phyloP scores from a whole-genome alignment of 2,329 filamentous ascomycete species.

The Escovopsis sp. region DNA sequence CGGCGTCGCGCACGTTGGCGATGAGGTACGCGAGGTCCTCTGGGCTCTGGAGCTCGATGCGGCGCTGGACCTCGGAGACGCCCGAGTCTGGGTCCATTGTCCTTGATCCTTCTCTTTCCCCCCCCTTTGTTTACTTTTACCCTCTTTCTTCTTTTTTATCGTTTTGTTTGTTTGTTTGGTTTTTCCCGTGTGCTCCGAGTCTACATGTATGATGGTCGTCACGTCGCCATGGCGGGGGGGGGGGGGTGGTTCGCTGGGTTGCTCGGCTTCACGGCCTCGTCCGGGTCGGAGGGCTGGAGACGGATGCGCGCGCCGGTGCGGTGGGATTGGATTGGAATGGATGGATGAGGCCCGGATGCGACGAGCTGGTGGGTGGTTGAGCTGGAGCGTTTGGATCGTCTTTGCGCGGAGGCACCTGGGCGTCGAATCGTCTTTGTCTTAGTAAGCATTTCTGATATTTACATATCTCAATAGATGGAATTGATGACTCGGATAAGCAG shows the following conservation, averaged over 20 bases:
- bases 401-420: too few species aligned
- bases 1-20: constrained; percentile 52
- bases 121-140: neutral
- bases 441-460: too few species aligned
- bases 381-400: neutral
- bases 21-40: constrained; percentile 60
- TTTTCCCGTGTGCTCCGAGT: neutral
- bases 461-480: too few species aligned
- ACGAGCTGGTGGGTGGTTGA: neutral
- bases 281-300: too few species aligned
- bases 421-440: too few species aligned
- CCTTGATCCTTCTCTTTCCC: neutral
- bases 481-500: too few species aligned
- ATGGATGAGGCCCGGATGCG: neutral
- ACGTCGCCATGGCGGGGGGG: neutral
- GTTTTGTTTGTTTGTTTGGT: neutral
- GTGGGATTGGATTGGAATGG: constrained; percentile 7
- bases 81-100: constrained; percentile 22
- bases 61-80: constrained; percentile 41
- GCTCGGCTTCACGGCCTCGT: too few species aligned
- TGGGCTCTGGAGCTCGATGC: constrained; percentile 66
- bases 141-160: neutral
- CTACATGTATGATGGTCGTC: neutral
- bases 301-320: constrained; percentile 50
- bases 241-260: constrained; percentile 66